These are phyloP conservation scores for Austroboletus novae-zelandiae DNA, from an alignment of 1,284 basidiomycete species.

Conservation along the genomic window DNA sequence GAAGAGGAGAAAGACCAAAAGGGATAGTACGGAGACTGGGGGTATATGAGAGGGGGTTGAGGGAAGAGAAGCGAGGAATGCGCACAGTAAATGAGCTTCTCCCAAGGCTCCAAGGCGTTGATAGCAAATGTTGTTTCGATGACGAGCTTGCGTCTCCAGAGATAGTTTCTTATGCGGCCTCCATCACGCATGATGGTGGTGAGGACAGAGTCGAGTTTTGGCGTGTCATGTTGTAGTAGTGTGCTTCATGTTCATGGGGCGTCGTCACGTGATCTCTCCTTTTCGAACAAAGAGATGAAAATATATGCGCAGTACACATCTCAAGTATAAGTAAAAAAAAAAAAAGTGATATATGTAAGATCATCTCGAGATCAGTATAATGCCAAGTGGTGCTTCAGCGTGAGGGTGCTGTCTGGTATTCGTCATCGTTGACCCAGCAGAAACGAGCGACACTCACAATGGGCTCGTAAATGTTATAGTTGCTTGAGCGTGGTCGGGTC, in stretches of 20 bases:
- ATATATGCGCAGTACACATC: constrained; percentile 16
- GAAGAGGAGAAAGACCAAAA: constrained; percentile 28
- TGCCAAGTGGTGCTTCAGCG: not conserved
- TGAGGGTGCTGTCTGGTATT: constrained; percentile 9
- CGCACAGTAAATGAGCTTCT: constrained; percentile 54
- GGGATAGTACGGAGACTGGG: constrained; percentile 27
- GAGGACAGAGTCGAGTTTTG: not conserved
- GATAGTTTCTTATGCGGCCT: constrained; percentile 28
- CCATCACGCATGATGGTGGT: constrained; percentile 13
- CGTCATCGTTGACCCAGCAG: constrained; percentile 4
- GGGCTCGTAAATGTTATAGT: constrained; percentile 12
- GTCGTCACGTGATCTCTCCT: constrained; percentile 12
- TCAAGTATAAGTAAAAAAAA: constrained; percentile 15
- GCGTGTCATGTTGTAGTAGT: too few species aligned
- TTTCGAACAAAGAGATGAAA: not conserved
- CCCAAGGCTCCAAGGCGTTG: constrained; percentile 57
- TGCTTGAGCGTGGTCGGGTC: constrained; percentile 30
- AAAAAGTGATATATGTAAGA: constrained; percentile 14
- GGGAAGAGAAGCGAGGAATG: constrained; percentile 10
- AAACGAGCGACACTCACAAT: constrained; percentile 16
- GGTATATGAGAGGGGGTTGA: not conserved
- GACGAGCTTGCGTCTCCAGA: constrained; percentile 51
- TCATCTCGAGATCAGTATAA: constrained; percentile 1
- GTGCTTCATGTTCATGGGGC: too few species aligned
- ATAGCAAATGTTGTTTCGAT: constrained; percentile 53